Evolutionary conservation across 306 rosid genomes (phyloP), one percentile per base, ranked within the genome.

Genomic region (Gleditsia sinensis): DNA sequence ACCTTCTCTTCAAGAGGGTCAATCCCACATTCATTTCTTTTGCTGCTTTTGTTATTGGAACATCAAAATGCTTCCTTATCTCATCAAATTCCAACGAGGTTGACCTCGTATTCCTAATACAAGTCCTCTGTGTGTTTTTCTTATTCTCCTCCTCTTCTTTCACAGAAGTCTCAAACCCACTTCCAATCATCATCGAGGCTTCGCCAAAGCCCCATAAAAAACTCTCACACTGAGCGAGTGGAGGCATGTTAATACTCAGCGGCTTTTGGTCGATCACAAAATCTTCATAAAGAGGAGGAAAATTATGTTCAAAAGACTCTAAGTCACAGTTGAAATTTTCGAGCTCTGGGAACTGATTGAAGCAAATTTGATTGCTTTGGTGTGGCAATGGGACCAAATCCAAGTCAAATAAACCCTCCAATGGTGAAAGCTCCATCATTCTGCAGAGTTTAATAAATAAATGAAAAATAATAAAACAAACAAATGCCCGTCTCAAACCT

Each of bases 31-130:
- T 82, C 88, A 94, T 60, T 39, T 80, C 55, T 75, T 81, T 90
- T 0, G 97, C 99, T 3, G 99, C 97, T 45, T 74, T 43, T 6
- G 83, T 70, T 27, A 92, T 87, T 0, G 97, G 97, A 23, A 92
- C 69, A 40, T 71, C 51, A 57, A 92, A 94, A 65, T 84, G 63
- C 73, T 82, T 86, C 80, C 80, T 80, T 21, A 83, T 83, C 9
- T 80, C 80, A 2, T 76, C 80, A 34, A 59, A 71, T 10, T 32
- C 72, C 72, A 84, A 40, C 0, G 0, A 24, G 9, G 17, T 9
- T 1, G 66, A 39, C 23, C 4, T 84, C 36, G 56, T 80, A 16
- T 46, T 72, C 45, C 23, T 59, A 19, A 16, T 14, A 3, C 5
- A 9, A 3, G 1, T 54, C 1, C 25, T 48, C 7, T 9, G 1